Evolutionary conservation across 148 eudicot species (phyloP), one percentile per base, ranked within the genome.

Genomic region (Rhododendron griersonianum): DNA sequence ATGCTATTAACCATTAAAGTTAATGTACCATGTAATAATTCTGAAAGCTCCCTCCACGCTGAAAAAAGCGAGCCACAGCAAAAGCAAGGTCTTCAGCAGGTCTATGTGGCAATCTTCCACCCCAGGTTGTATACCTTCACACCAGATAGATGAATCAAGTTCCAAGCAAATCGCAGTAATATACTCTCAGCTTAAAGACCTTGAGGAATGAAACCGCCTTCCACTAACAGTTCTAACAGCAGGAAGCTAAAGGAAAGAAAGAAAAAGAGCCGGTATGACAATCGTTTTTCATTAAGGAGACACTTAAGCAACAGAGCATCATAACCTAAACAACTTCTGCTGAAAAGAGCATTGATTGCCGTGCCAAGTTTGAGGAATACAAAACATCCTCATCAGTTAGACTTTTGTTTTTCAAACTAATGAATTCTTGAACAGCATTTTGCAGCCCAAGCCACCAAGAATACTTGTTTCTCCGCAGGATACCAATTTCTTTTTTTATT

Each of bases 1-100:
- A 21, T 86, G 81, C 55, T 35, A 3, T 39, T 81, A 65, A 25
- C 33, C 48, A 81, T 37, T 19, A 73, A 69, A 74, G 73, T 28
- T 83, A 19, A 76, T 61, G 35, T 88, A 95, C 99, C 98, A 97
- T 97, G 90, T 97, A 97, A 91, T 95, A 97, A 86, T 97, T 97
- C 90, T 92, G 96, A 83, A 97, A 91, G 91, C 44, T 41, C 44
- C 50, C 50, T 47, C 50, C 50, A 55, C 61, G 61, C 61, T 55
- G 21, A 55, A 55, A 95, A 91, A 97, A 97, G 55, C 99, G 98
- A 90, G 99, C 99, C 82, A 95, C 98, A 18, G 99, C 98, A 93
- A 97, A 97, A 63, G 99, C 98, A 78, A 97, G 88, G 87, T 97
- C 99, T 90, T 97, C 93, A 83, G 85, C 95, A 33, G 99, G 98